A percentile compares a stretch with the other conserved stretches of the same genome.
phyloP scores from a whole-genome alignment of 2,329 filamentous ascomycete genomes.

The Hypoxylon sp. region DNA sequence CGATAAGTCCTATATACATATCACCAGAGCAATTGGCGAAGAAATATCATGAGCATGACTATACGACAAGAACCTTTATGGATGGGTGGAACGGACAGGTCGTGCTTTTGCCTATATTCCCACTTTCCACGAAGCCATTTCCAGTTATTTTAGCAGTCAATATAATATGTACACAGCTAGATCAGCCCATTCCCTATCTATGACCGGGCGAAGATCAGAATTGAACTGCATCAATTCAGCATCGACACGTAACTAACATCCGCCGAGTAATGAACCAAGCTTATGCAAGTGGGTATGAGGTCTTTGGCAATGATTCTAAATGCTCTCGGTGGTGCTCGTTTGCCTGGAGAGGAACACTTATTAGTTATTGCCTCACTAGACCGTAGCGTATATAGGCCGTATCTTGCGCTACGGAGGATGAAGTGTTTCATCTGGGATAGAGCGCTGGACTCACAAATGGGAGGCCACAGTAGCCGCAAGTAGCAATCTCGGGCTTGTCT shows the following conservation, averaged over 20 bases:
- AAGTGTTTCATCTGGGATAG: not conserved
- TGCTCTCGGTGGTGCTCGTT: slow-evolving; percentile 89
- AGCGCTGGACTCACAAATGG: slow-evolving; percentile 80
- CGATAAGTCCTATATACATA: not conserved
- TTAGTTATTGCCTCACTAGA: slow-evolving; percentile 45
- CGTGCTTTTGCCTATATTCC: slow-evolving; percentile 16
- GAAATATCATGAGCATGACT: not conserved
- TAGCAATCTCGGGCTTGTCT: slow-evolving; percentile 94
- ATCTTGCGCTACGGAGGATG: not conserved
- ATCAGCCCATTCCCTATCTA: slow-evolving; percentile 28
- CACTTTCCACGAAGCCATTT: slow-evolving; percentile 33
- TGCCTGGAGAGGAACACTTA: slow-evolving; percentile 70
- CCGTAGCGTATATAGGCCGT: not conserved
- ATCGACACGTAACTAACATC: slow-evolving; percentile 13
- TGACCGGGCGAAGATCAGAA: slow-evolving; percentile 29
- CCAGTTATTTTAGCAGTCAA: slow-evolving; percentile 44
- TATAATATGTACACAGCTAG: slow-evolving; percentile 51
- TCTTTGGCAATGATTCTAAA: slow-evolving; percentile 84
- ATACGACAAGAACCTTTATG: not conserved
- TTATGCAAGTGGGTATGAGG: slow-evolving; percentile 82
- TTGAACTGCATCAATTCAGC: slow-evolving; percentile 27
- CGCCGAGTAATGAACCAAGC: slow-evolving; percentile 1
- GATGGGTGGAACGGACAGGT: not conserved
- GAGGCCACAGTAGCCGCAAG: slow-evolving; percentile 92
- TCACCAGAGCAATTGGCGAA: not conserved